These are phyloP conservation scores for Omphalea diandra DNA, from an alignment of 441 rosid species.

Conservation along the genomic window DNA sequence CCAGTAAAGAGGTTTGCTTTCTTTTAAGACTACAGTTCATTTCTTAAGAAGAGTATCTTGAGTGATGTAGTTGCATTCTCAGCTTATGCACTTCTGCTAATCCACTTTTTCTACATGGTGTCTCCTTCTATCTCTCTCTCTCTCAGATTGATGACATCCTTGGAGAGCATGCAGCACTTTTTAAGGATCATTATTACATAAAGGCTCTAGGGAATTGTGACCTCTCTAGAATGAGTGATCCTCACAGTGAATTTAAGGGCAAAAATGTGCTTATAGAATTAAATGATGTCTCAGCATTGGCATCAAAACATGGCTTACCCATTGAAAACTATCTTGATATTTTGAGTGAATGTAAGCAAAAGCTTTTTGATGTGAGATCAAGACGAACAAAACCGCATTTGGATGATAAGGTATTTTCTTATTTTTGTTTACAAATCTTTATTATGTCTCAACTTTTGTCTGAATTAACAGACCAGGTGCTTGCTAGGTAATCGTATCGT, in stretches of 20 bases:
- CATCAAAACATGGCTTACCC: conserved; percentile 57
- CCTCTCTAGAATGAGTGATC: conserved; percentile 86
- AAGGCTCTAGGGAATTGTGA: conserved; percentile 83
- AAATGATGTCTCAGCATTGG: conserved; percentile 56
- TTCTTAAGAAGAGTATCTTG: background rate
- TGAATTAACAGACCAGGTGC: conserved; percentile 23
- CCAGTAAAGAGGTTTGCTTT: conserved; percentile 61
- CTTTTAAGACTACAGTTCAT: background rate
- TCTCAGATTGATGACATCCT: conserved; percentile 72
- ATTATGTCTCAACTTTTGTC: conserved; percentile 20
- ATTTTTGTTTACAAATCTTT: background rate
- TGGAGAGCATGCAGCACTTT: conserved; percentile 68
- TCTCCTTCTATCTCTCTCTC: conserved; percentile 20
- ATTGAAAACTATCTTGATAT: conserved; percentile 60
- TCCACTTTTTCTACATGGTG: conserved; percentile 12
- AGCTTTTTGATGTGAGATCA: conserved; percentile 68
- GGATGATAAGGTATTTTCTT: conserved; percentile 74
- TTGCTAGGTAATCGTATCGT: conserved; percentile 77
- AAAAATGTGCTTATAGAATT: conserved; percentile 81
- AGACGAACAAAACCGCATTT: conserved; percentile 85
- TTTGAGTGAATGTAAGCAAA: conserved; percentile 68
- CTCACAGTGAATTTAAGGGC: conserved; percentile 75
- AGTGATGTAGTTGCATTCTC: background rate
- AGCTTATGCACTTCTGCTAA: background rate
- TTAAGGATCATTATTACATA: conserved; percentile 75